These are phyloP conservation scores for Fraxinus pennsylvanica DNA, from an alignment of 257 asterid species.

Conservation along the genomic window DNA sequence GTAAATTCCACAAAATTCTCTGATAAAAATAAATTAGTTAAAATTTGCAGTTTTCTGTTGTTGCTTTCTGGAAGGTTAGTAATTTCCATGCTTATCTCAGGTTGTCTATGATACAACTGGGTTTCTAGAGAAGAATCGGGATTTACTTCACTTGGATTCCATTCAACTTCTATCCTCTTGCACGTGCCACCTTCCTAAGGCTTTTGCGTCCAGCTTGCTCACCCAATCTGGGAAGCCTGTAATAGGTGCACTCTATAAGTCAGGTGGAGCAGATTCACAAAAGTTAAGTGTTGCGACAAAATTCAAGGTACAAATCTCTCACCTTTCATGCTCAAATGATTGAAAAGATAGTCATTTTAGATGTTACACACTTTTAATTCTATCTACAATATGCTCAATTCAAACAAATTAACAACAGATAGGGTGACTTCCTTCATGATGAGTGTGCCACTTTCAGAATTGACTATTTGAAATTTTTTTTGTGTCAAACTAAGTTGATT, in stretches of 20 bases:
- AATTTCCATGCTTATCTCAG: conserved; percentile 43
- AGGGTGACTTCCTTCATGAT: background rate
- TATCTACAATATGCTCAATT: background rate
- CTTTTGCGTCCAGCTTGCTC: conserved; percentile 87
- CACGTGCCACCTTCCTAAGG: conserved; percentile 80
- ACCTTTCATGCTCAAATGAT: background rate
- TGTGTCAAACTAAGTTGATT: background rate
- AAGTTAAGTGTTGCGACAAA: conserved; percentile 90
- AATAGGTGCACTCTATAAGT: conserved; percentile 82
- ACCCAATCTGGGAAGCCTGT: conserved; percentile 80
- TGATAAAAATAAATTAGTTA: conserved; percentile 4
- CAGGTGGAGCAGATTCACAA: conserved; percentile 97
- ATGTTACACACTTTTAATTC: conserved; percentile 14
- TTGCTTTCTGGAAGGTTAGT: conserved; percentile 10
- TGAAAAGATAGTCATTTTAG: background rate
- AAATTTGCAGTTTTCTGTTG: conserved; percentile 10
- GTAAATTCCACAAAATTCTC: conserved; percentile 4
- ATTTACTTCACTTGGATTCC: conserved; percentile 83
- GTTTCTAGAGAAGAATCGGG: conserved; percentile 97
- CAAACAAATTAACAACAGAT: background rate
- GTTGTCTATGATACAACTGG: conserved; percentile 87
- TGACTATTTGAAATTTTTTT: background rate
- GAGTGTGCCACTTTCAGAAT: background rate
- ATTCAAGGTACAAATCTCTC: conserved; percentile 63
- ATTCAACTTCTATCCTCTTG: conserved; percentile 91